Evolutionary conservation across 129 eudicot species (phyloP).

Genomic region (Artemisia tridentata): DNA sequence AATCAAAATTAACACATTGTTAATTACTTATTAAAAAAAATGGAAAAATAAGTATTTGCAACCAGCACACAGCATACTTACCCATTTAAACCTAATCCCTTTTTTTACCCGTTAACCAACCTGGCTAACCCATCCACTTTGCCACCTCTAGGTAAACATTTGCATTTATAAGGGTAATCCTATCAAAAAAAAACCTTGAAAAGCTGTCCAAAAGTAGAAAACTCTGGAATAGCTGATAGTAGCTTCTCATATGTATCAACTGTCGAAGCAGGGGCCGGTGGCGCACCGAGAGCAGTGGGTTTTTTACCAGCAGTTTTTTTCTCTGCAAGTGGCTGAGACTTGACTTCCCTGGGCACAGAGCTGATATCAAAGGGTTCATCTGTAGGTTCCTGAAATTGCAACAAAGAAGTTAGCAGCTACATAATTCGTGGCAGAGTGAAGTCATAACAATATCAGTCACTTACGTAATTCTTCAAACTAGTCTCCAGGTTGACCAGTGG

Average conservation of each 20-base stretch:
- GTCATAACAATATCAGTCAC: slow-evolving; percentile 23
- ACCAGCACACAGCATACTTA: too few species aligned
- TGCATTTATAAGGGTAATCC: slow-evolving; percentile 9
- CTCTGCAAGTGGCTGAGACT: slow-evolving; percentile 84
- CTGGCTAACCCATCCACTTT: background rate
- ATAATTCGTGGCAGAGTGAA: background rate
- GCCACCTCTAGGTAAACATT: background rate
- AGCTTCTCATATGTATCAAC: slow-evolving; percentile 76
- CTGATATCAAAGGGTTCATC: slow-evolving; percentile 81
- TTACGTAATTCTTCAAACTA: slow-evolving; percentile 85
- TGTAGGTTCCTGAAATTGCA: slow-evolving; percentile 64
- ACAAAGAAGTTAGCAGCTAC: slow-evolving; percentile 7
- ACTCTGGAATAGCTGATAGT: slow-evolving; percentile 76
- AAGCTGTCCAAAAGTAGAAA: slow-evolving; percentile 75
- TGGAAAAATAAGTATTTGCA: too few species aligned
- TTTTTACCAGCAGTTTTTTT: slow-evolving; percentile 86
- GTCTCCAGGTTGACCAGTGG: slow-evolving; percentile 83
- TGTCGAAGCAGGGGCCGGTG: slow-evolving; percentile 68
- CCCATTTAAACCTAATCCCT: too few species aligned
- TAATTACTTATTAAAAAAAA: too few species aligned
- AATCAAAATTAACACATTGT: too few species aligned
- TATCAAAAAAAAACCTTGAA: slow-evolving; percentile 60
- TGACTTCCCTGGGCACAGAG: slow-evolving; percentile 83
- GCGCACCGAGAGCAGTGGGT: slow-evolving; percentile 78
- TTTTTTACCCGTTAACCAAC: background rate